phyloP scores from a whole-genome alignment of 23 red algal species.

The Gracilariopsis chorda region DNA sequence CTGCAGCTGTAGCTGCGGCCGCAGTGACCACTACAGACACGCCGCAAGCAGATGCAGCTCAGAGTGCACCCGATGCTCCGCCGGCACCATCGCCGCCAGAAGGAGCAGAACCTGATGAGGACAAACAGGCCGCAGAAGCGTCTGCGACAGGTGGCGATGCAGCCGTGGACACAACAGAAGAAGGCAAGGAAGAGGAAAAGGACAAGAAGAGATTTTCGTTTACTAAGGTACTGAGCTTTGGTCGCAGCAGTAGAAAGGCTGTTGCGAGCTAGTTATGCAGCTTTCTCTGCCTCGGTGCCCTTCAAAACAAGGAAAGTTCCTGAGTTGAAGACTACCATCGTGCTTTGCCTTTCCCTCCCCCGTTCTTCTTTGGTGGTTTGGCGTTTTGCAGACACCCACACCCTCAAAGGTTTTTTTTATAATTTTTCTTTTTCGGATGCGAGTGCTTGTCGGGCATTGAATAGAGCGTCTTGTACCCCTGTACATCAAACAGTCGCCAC shows the following conservation, averaged over 20 bases:
- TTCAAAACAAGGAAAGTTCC: too few species aligned
- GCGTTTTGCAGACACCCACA: too few species aligned
- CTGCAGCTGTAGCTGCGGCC: conserved; percentile 29
- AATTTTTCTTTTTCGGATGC: conserved; percentile 14
- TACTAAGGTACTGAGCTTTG: conserved; percentile 27
- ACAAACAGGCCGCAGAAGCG: neutral
- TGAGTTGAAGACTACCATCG: too few species aligned
- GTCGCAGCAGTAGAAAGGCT: conserved; percentile 40
- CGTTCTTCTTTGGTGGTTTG: too few species aligned
- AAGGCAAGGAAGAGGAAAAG: conserved; percentile 24
- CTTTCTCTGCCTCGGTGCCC: neutral
- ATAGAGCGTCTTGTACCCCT: too few species aligned
- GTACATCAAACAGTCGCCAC: neutral
- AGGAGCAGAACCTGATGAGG: neutral
- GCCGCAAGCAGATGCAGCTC: neutral
- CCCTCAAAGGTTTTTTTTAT: neutral
- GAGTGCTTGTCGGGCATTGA: conserved; percentile 1
- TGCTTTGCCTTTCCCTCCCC: too few species aligned
- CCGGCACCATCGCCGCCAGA: conserved; percentile 11
- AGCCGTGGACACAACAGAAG: neutral
- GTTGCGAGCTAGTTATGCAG: neutral
- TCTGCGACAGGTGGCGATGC: neutral
- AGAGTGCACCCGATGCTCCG: neutral
- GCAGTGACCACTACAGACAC: conserved; percentile 32
- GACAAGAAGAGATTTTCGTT: conserved; percentile 50